These are phyloP conservation scores for Dryas integrifolia DNA, from an alignment of 331 rosid species.

Conservation along the genomic window DNA sequence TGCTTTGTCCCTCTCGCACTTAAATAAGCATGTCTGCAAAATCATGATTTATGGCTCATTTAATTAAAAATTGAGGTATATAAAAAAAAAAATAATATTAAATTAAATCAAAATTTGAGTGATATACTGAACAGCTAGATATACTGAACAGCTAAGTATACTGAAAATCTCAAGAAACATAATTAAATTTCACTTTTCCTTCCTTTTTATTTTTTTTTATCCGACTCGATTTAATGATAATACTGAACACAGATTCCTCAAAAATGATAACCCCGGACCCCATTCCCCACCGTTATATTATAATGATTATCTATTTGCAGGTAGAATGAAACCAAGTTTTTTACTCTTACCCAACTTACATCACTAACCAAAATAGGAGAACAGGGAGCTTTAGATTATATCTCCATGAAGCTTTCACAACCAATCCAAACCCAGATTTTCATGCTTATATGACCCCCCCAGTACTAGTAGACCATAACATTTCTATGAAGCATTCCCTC, in stretches of 20 bases:
- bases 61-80: neutral
- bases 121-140: too few relatives aligned
- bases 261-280: too few relatives aligned
- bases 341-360: too few relatives aligned
- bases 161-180: neutral
- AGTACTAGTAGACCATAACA: neutral
- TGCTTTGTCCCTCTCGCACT: conserved; percentile 30
- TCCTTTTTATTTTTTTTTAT: neutral
- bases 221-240: too few relatives aligned
- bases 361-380: too few relatives aligned
- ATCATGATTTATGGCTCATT: neutral
- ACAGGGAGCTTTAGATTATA: too few relatives aligned
- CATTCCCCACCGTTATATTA: too few relatives aligned
- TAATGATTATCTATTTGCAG: too few relatives aligned
- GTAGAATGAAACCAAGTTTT: too few relatives aligned
- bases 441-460: too few relatives aligned
- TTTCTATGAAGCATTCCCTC: neutral
- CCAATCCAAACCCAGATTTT: neutral
- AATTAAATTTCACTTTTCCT: neutral
- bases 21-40: conserved; percentile 21
- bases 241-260: too few relatives aligned
- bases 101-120: neutral
- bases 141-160: too few relatives aligned
- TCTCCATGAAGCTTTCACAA: neutral
- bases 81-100: neutral